Evolutionary conservation across 2,329 filamentous ascomycete species (phyloP), one percentile per base, ranked within the genome.

Genomic region (Colletotrichum graminicola): DNA sequence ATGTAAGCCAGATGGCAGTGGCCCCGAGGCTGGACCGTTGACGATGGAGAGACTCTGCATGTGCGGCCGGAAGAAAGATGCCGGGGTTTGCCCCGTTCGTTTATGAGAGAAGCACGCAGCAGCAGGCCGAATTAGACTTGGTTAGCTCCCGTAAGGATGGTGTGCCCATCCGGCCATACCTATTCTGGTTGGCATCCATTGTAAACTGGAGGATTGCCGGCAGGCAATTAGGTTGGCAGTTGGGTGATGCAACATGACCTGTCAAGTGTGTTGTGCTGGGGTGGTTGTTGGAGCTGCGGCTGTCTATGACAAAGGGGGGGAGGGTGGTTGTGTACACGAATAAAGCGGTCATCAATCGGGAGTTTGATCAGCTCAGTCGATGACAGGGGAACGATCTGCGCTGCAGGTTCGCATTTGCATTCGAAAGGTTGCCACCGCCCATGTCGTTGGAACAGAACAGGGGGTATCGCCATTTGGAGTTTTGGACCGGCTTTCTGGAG

Each of bases 391-490:
- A 18, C 14, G 43, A 36, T 39, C 47, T 34, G 45, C 29, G n/a
- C 43, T 62, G 45, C 43, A 47, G 59, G 59, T 36, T 49, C 32
- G 43, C 57, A 23, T 32, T 34, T 29, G 39, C 34, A 10, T 34
- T 34, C 34, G 34, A 29, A 26, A 32, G 12, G n/a, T 10, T 36
- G 55, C 41, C 34, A 18, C 7, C 1, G 34, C 41, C n/a, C 45
- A 36, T 51, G 59, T 39, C n/a, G 59, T 39, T 62, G 59, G 43
- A 29, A 39, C 12, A n/a, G 59, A 39, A 47, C 59, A 49, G 16
- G 43, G 43, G 36, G 43, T 11, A 23, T 41, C 18, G 18, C 43
- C 29, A 61, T 16, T 41, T 10, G 36, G 11, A 14, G 36, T 12
- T 3, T 23, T 45, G 12, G 14, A 47, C 29, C 16, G 41, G 5